Conservation (phyloP, 2,329 filamentous ascomycete species). For the Epichloe hybrida region DNA sequence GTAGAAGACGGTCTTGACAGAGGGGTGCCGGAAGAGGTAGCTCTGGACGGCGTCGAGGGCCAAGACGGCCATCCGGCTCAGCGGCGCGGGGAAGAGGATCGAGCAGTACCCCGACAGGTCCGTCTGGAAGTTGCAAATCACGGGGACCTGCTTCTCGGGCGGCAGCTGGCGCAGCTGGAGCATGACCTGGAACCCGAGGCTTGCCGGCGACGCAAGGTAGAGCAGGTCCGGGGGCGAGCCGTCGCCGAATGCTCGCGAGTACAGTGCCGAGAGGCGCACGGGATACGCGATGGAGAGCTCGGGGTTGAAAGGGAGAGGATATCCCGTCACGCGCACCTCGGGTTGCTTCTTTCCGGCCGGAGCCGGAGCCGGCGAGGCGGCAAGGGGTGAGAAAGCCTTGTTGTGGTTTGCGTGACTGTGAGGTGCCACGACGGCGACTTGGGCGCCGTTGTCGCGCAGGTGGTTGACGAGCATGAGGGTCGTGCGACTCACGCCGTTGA, state of each 20-base stretch:
- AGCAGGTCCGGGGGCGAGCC: conserved; percentile 45
- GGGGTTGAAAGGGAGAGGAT: conserved; percentile 57
- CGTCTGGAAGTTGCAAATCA: conserved; percentile 60
- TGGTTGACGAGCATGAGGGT: conserved; percentile 58
- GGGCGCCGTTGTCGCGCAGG: conserved; percentile 45
- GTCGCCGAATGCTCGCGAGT: conserved; percentile 42
- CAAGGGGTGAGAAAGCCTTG: conserved; percentile 31
- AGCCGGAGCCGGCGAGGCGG: conserved; percentile 16
- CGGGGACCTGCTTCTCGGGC: conserved; percentile 37
- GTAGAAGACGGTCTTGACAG: too few relatives aligned
- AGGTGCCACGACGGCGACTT: conserved; percentile 54
- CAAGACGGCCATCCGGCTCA: conserved; percentile 45
- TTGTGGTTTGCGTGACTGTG: conserved; percentile 40
- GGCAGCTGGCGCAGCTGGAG: conserved; percentile 52
- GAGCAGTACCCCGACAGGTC: conserved; percentile 56
- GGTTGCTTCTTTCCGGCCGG: conserved; percentile 16
- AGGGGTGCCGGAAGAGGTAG: too few relatives aligned
- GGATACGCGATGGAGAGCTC: conserved; percentile 58
- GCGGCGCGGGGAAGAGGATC: conserved; percentile 51
- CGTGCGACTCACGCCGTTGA: conserved; percentile 61
- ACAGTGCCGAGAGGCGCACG: conserved; percentile 49
- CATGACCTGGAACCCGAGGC: conserved; percentile 56
- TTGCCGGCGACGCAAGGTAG: conserved; percentile 57
- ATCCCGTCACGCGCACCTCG: conserved; percentile 49
- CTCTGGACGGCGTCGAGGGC: too few relatives aligned